Evolutionary conservation across 805 yeast species (phyloP).

Genomic region (Metschnikowia gelsemii): DNA sequence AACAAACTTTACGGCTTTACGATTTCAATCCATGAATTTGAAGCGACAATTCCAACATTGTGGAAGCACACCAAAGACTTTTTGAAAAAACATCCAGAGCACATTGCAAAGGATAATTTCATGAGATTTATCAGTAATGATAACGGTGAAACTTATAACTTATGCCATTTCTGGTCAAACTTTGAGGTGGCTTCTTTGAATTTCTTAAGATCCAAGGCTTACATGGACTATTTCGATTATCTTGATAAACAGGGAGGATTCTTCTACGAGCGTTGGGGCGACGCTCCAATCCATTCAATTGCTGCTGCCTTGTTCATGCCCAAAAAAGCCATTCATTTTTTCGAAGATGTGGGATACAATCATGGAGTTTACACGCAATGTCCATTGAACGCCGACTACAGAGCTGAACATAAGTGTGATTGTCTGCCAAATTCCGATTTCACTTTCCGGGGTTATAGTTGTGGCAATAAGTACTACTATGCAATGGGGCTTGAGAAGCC

Average conservation of each 20-base stretch:
- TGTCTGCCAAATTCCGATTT: conserved; percentile 74
- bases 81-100: conserved; percentile 19
- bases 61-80: conserved; percentile 25
- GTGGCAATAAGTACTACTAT: conserved; percentile 62
- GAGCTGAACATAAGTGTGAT: conserved; percentile 61
- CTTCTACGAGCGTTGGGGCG: conserved; percentile 90
- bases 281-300: conserved; percentile 87
- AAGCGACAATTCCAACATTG: conserved; percentile 23
- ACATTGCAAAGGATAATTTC: conserved; percentile 33
- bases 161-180: conserved; percentile 91
- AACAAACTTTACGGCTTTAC: conserved; percentile 27
- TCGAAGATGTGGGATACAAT: conserved; percentile 80
- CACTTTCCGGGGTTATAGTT: conserved; percentile 73
- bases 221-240: conserved; percentile 61
- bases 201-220: conserved; percentile 74
- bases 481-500: conserved; percentile 59
- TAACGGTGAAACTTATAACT: conserved; percentile 65
- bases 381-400: conserved; percentile 63
- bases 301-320: conserved; percentile 79
- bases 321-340: conserved; percentile 67
- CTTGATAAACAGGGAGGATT: conserved; percentile 74
- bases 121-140: conserved; percentile 70
- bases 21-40: conserved; percentile 24
- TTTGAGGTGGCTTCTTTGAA: conserved; percentile 77
- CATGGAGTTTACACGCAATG: conserved; percentile 81